phyloP scores from a whole-genome alignment of 1,284 basidiomycete genomes.

The Fomes fomentarius region DNA sequence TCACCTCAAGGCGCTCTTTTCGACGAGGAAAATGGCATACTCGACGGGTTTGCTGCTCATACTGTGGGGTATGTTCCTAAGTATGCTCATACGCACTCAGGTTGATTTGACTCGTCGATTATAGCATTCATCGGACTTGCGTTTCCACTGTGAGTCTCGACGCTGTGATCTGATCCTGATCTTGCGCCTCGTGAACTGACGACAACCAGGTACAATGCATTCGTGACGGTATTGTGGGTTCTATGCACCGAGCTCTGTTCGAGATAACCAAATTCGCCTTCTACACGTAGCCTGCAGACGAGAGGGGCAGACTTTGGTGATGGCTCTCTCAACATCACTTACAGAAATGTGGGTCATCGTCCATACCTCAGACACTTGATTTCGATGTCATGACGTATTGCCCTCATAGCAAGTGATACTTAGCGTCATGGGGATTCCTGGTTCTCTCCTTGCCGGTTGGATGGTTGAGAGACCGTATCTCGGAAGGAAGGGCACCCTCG shows the following conservation, averaged over 20 bases:
- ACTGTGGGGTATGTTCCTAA: constrained; percentile 54
- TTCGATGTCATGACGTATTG: background rate
- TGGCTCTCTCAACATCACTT: constrained; percentile 61
- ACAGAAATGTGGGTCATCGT: constrained; percentile 53
- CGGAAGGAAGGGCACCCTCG: constrained; percentile 64
- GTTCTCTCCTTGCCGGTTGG: constrained; percentile 61
- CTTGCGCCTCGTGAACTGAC: no score
- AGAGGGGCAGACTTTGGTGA: constrained; percentile 64
- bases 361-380: no score
- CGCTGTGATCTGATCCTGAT: no score
- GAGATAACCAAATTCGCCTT: background rate
- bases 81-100: background rate
- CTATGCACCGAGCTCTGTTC: background rate
- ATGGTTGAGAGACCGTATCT: constrained; percentile 57
- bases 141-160: constrained; percentile 56
- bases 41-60: constrained; percentile 60
- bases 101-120: no score
- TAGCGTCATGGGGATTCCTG: constrained; percentile 68
- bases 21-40: constrained; percentile 58
- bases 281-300: constrained; percentile 46
- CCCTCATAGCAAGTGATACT: constrained; percentile 61
- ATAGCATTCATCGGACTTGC: constrained; percentile 71
- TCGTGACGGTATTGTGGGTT: constrained; percentile 60
- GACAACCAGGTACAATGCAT: constrained; percentile 55
- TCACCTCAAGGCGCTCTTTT: constrained; percentile 60